phyloP scores from a whole-genome alignment of 2,329 filamentous ascomycete genomes.

The Aspergillus hortae region DNA sequence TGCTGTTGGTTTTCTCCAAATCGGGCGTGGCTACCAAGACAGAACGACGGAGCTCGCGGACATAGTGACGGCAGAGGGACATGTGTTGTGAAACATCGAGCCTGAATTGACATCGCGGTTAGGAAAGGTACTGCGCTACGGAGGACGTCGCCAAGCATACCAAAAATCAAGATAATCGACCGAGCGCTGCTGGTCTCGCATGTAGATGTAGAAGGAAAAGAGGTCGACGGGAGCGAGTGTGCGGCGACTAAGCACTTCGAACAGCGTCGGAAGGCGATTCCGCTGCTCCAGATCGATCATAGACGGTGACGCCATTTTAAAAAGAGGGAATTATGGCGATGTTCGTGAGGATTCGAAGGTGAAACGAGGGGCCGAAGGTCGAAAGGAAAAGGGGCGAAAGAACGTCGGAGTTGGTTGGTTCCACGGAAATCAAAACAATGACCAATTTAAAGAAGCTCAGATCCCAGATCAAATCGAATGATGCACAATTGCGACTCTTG shows the following conservation, averaged over 20 bases:
- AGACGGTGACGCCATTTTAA: slow-evolving; percentile 28
- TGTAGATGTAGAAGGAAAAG: slow-evolving; percentile 99
- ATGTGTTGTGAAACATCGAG: slow-evolving; percentile 99
- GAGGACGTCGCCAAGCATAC: slow-evolving; percentile 50
- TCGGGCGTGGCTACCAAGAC: slow-evolving; percentile 93
- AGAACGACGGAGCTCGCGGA: slow-evolving; percentile 88
- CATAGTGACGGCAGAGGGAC: slow-evolving; percentile 92
- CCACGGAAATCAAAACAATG: not conserved
- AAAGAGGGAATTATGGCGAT: slow-evolving; percentile 1
- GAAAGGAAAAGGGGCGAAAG: slow-evolving; percentile 17
- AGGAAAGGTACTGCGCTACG: not conserved
- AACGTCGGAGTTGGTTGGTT: slow-evolving; percentile 1
- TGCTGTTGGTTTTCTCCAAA: slow-evolving; percentile 73
- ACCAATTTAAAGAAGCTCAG: not conserved
- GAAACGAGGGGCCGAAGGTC: slow-evolving; percentile 4
- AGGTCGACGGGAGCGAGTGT: slow-evolving; percentile 95
- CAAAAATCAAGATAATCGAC: slow-evolving; percentile 99
- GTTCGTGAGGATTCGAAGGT: not conserved
- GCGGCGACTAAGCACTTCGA: slow-evolving; percentile 89
- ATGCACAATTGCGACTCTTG: not conserved
- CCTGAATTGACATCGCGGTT: slow-evolving; percentile 50
- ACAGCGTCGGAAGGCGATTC: slow-evolving; percentile 87
- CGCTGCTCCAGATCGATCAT: slow-evolving; percentile 50
- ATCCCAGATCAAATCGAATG: not conserved
- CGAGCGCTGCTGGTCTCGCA: slow-evolving; percentile 96